phyloP scores from a whole-genome alignment of 768 basidiomycete species.

The button mushroom (Agaricus bisporus) region DNA sequence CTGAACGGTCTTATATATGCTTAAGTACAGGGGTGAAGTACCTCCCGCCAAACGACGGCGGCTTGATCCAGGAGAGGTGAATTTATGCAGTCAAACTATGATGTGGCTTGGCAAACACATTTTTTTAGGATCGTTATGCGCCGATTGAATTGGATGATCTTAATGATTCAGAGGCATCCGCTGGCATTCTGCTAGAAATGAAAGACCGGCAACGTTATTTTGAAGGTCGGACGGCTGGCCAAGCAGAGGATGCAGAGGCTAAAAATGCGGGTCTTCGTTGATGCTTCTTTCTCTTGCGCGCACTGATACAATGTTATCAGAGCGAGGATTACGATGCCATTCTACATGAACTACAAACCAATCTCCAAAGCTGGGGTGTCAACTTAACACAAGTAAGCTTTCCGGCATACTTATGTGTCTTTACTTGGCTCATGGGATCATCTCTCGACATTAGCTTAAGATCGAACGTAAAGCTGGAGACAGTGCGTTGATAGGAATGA shows the following conservation, averaged over 20 bases:
- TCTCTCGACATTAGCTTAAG: conserved; percentile 40
- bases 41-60: conserved; percentile 58
- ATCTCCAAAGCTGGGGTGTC: conserved; percentile 50
- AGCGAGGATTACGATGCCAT: conserved; percentile 41
- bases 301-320: conserved; percentile 19
- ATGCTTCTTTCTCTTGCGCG: background rate
- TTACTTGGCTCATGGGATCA: background rate
- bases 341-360: conserved; percentile 39
- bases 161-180: conserved; percentile 56
- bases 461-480: conserved; percentile 66
- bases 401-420: background rate
- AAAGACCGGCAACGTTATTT: conserved; percentile 81
- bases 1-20: conserved; percentile 1
- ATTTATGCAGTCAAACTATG: background rate
- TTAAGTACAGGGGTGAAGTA: conserved; percentile 41
- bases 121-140: conserved; percentile 29
- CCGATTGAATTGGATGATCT: conserved; percentile 86
- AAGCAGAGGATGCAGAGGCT: conserved; percentile 20
- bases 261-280: conserved; percentile 20
- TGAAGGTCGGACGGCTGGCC: conserved; percentile 50
- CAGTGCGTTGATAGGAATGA: conserved; percentile 67
- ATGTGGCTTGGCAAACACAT: conserved; percentile 1
- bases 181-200: conserved; percentile 81
- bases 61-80: conserved; percentile 37
- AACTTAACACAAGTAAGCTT: conserved; percentile 49